phyloP scores from a whole-genome alignment of 2,329 filamentous ascomycete species.

The Tolypocladium cylindrosporum region DNA sequence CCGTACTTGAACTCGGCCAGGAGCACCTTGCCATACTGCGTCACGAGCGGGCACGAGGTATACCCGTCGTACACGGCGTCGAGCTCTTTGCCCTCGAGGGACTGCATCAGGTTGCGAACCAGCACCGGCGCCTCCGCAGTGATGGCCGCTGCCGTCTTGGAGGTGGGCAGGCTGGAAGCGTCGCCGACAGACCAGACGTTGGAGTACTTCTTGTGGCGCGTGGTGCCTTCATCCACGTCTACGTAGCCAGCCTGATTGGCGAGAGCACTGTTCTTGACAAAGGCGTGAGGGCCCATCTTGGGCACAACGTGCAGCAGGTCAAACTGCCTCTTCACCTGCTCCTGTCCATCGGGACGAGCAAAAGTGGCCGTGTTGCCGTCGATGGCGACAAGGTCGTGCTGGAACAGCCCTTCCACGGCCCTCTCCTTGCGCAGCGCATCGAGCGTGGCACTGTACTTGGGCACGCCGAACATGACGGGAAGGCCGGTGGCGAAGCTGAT shows the following conservation, averaged over 20 bases:
- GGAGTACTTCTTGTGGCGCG: slow-evolving; percentile 40
- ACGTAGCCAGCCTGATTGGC: slow-evolving; percentile 47
- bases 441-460: slow-evolving; percentile 46
- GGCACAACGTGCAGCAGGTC: slow-evolving; percentile 47
- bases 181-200: slow-evolving; percentile 53
- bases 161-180: slow-evolving; percentile 48
- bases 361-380: slow-evolving; percentile 45
- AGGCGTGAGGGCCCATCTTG: slow-evolving; percentile 48
- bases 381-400: slow-evolving; percentile 44
- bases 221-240: slow-evolving; percentile 44
- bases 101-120: slow-evolving; percentile 34
- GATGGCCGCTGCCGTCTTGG: slow-evolving; percentile 44
- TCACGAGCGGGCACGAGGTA: slow-evolving; percentile 43
- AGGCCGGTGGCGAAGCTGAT: slow-evolving; percentile 47
- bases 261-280: slow-evolving; percentile 41
- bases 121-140: slow-evolving; percentile 41
- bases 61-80: slow-evolving; percentile 42
- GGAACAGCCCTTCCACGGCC: slow-evolving; percentile 47
- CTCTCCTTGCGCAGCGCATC: slow-evolving; percentile 43
- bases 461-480: slow-evolving; percentile 48
- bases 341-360: slow-evolving; percentile 29
- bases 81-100: slow-evolving; percentile 33
- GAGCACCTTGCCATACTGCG: slow-evolving; percentile 51
- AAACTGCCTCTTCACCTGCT: slow-evolving; percentile 35
- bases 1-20: slow-evolving; percentile 58